Evolutionary conservation across 2,329 filamentous ascomycete genomes (phyloP).

Genomic region (Pseudopyrenochaeta lycopersici): DNA sequence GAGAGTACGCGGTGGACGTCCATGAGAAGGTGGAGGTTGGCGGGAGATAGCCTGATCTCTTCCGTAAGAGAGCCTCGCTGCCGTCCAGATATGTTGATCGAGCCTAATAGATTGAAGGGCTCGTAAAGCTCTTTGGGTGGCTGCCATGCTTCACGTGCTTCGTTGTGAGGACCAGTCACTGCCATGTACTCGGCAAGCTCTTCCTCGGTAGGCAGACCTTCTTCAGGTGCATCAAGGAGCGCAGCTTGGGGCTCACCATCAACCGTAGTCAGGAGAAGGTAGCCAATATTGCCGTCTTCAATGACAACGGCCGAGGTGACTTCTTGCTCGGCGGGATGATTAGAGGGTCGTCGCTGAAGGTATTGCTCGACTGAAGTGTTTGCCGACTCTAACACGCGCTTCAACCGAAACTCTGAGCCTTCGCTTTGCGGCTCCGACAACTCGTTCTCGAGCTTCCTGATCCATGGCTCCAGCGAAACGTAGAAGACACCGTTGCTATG

Average conservation of each 20-base stretch:
- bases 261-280: conserved; percentile 63
- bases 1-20: conserved; percentile 76
- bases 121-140: conserved; percentile 69
- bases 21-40: conserved; percentile 75
- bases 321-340: conserved; percentile 30
- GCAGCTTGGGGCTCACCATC: conserved; percentile 61
- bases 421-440: conserved; percentile 60
- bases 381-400: conserved; percentile 62
- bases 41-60: conserved; percentile 73
- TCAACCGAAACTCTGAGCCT: conserved; percentile 65
- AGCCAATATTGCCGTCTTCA: conserved; percentile 65
- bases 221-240: conserved; percentile 59
- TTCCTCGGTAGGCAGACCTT: conserved; percentile 36
- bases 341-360: conserved; percentile 47
- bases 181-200: conserved; percentile 37
- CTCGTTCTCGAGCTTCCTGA: conserved; percentile 65
- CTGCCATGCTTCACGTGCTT: conserved; percentile 73
- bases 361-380: conserved; percentile 60
- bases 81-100: conserved; percentile 68
- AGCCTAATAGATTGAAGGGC: conserved; percentile 63
- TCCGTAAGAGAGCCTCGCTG: conserved; percentile 71
- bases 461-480: conserved; percentile 66
- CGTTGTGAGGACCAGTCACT: conserved; percentile 35
- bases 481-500: conserved; percentile 62
- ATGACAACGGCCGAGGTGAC: conserved; percentile 62